phyloP scores from a whole-genome alignment of 2,329 filamentous ascomycete genomes.

The Alternaria longipes region DNA sequence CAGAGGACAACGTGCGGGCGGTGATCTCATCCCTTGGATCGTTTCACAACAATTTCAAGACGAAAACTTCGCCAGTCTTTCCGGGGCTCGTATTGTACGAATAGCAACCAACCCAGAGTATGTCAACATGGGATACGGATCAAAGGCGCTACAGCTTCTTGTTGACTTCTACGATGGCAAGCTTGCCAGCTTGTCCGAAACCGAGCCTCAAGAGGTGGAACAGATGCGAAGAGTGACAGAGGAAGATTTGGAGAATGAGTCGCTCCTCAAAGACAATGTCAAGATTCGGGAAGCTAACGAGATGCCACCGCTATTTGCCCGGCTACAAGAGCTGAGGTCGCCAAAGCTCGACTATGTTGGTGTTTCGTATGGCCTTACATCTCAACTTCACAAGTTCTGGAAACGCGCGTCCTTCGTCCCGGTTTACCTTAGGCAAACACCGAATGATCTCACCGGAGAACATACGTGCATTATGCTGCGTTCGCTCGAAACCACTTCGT shows the following conservation, averaged over 20 bases:
- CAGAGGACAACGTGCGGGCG: conserved; percentile 85
- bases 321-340: conserved; percentile 82
- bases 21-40: conserved; percentile 96
- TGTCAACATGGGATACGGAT: conserved; percentile 90
- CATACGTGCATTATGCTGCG: conserved; percentile 98
- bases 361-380: conserved; percentile 92
- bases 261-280: conserved; percentile 85
- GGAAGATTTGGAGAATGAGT: conserved; percentile 77
- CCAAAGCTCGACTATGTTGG: conserved; percentile 89
- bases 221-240: conserved; percentile 83
- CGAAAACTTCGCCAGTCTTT: conserved; percentile 92
- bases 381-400: conserved; percentile 94
- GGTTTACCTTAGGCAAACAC: conserved; percentile 92
- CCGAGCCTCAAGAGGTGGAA: conserved; percentile 62
- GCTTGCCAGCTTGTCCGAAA: conserved; percentile 84
- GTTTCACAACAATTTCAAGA: conserved; percentile 99
- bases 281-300: conserved; percentile 87
- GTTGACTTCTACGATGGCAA: conserved; percentile 95
- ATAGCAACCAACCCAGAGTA: conserved; percentile 98
- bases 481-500: conserved; percentile 66
- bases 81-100: conserved; percentile 88
- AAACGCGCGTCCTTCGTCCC: conserved; percentile 86
- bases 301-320: conserved; percentile 93
- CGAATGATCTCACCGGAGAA: conserved; percentile 95
- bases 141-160: conserved; percentile 85